Conservation (phyloP, 2,329 filamentous ascomycete species). For the Stachybotrys chlorohalonatus region DNA sequence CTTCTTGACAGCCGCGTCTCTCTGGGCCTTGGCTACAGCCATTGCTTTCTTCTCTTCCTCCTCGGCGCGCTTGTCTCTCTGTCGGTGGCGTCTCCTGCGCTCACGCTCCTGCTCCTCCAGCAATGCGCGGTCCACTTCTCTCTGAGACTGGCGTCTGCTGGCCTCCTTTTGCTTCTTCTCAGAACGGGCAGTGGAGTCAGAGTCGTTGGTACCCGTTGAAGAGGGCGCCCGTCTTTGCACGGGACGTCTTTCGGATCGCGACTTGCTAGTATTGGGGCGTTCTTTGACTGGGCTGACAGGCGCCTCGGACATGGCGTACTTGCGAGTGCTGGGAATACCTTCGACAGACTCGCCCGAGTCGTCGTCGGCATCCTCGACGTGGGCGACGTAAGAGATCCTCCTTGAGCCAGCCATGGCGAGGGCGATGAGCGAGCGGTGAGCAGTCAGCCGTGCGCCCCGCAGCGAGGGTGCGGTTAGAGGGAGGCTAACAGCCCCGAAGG, state of each 20-base stretch:
- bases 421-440: conserved; percentile 11
- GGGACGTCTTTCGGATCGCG: conserved; percentile 28
- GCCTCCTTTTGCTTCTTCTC: conserved; percentile 17
- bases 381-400: conserved; percentile 25
- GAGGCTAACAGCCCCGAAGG: not conserved
- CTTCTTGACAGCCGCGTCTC: conserved; percentile 12
- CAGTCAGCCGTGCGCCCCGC: conserved; percentile 5
- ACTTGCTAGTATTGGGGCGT: conserved; percentile 42
- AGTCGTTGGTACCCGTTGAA: conserved; percentile 27
- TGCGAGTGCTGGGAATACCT: conserved; percentile 27
- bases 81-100: conserved; percentile 17
- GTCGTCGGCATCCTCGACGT: conserved; percentile 44
- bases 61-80: conserved; percentile 13
- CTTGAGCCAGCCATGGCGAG: conserved; percentile 28
- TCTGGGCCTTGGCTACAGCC: conserved; percentile 11
- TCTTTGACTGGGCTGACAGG: conserved; percentile 34
- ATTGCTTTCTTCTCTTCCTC: conserved; percentile 13
- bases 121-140: conserved; percentile 16
- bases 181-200: conserved; percentile 33
- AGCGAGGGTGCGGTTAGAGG: not conserved
- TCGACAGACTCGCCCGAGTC: conserved; percentile 34
- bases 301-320: conserved; percentile 39
- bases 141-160: conserved; percentile 9
- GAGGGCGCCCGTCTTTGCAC: conserved; percentile 25
- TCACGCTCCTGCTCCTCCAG: conserved; percentile 14